Conservation (phyloP, 192 early-diverging fungal genomes). For the Geosiphon pyriformis region DNA sequence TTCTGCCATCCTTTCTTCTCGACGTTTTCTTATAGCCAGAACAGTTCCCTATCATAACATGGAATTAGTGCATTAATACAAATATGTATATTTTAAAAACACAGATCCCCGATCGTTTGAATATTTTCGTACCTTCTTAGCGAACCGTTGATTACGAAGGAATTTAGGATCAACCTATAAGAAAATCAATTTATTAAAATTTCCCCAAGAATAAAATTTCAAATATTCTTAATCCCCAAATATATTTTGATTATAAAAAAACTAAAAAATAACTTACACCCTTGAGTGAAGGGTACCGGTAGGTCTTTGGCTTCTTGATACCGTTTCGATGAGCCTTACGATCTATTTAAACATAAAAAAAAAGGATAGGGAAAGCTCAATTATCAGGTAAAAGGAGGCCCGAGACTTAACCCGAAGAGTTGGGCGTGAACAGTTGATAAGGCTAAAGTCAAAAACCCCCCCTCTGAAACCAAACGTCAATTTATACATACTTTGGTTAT, state of each 20-base stretch:
- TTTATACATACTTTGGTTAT: constrained; percentile 96
- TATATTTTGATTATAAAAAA: neutral
- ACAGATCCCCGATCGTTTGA: no score
- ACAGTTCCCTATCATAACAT: no score
- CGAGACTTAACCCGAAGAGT: no score
- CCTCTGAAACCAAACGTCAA: constrained; percentile 6
- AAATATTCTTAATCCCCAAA: neutral
- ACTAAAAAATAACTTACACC: constrained; percentile 87
- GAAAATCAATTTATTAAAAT: neutral
- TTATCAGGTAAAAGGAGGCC: no score
- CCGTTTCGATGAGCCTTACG: constrained; percentile 99
- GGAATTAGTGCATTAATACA: no score
- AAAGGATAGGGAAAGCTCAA: no score
- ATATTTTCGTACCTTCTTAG: constrained; percentile 54
- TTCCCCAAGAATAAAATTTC: no score
- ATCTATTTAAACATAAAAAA: constrained; percentile 38
- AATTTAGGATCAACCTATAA: constrained; percentile 66
- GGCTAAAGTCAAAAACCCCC: neutral
- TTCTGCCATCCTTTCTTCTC: no score
- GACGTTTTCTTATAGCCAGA: no score
- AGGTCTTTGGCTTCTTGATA: constrained; percentile 93
- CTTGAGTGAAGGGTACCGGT: constrained; percentile 87
- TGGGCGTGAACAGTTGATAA: neutral
- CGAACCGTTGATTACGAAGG: constrained; percentile 93
- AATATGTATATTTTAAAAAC: no score